These are phyloP conservation scores for Talaromyces stipitatus DNA, from an alignment of 495 filamentous ascomycete species.

Conservation along the genomic window DNA sequence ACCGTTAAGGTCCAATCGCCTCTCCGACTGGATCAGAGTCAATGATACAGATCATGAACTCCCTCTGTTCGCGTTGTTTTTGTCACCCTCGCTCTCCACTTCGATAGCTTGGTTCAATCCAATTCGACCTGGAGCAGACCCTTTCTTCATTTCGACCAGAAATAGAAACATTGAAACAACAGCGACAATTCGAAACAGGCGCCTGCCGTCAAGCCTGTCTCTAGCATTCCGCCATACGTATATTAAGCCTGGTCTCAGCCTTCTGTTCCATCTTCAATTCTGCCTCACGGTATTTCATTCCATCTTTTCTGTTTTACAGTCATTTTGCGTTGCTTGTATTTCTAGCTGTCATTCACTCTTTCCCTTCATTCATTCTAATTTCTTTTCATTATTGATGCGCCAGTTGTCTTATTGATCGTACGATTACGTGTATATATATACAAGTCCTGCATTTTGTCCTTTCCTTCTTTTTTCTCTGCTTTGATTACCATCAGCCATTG, in stretches of 20 bases:
- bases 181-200: slow-evolving; percentile 7
- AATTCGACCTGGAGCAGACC: not conserved
- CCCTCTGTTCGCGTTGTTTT: not conserved
- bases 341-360: slow-evolving; percentile 6
- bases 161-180: slow-evolving; percentile 7
- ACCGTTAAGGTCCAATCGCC: not conserved
- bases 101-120: not conserved
- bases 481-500: not conserved
- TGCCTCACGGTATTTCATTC: not conserved
- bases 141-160: not conserved
- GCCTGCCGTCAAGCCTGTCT: not conserved
- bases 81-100: not conserved
- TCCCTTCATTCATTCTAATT: slow-evolving; percentile 1
- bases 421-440: not conserved
- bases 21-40: not conserved
- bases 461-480: slow-evolving; percentile 6
- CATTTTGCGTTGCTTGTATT: slow-evolving; percentile 7
- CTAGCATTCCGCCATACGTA: not conserved
- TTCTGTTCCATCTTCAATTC: not conserved
- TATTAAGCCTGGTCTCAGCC: not conserved
- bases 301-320: slow-evolving; percentile 9
- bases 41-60: not conserved
- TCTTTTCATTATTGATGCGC: not conserved
- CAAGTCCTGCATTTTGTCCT: slow-evolving; percentile 4
- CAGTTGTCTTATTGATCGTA: not conserved